Base-by-base conservation (phyloP, 495 filamentous ascomycete genomes). In the Neurospora sp. region DNA sequence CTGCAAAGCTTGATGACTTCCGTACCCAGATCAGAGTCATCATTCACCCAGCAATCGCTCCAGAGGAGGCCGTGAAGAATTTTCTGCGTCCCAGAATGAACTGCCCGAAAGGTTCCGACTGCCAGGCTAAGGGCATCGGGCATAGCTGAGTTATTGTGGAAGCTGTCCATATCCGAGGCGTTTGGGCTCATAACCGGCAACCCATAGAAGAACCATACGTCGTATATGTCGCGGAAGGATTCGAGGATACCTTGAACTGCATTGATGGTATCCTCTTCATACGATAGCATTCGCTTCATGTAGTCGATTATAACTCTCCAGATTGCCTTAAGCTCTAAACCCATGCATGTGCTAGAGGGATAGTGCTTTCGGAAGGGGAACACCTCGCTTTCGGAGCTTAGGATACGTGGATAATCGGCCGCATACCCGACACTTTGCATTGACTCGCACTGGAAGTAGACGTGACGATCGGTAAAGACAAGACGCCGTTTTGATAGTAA, bases 401-500 rank as follows among this genome's bases (percentile, higher is more conserved):
- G 35, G 35, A 0, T 37, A 31, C n/a, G n/a, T n/a, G n/a, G n/a
- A n/a, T 31, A 1, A 31, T 31, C 31, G 31, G 31, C 35, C 35
- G 7, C 5, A 37, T 37, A 37, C 7, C 35, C 35, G 69, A 38
- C 8, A 11, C 16, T n/a, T 59, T 75, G 69, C 71, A 75, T 77
- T 4, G 70, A 71, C 6, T 77, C 69, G 72, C 82, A 84, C 40
- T 83, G 78, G 71, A 80, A 86, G 71, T 81, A 84, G 39, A 80
- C 73, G 69, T 82, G 78, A 0, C 77, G 42, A 5, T 81, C 77
- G 0, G 77, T 80, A 54, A 75, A 75, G 1, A 75, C 69, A 14
- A 75, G 44, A 18, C 71, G 37, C 11, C 81, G 74, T 16, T 62
- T 70, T 6, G 82, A 79, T 4, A 85, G 73, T 0, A 82, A 31